phyloP scores from a whole-genome alignment of 2,329 filamentous ascomycete species.

The Fusarium siculi region DNA sequence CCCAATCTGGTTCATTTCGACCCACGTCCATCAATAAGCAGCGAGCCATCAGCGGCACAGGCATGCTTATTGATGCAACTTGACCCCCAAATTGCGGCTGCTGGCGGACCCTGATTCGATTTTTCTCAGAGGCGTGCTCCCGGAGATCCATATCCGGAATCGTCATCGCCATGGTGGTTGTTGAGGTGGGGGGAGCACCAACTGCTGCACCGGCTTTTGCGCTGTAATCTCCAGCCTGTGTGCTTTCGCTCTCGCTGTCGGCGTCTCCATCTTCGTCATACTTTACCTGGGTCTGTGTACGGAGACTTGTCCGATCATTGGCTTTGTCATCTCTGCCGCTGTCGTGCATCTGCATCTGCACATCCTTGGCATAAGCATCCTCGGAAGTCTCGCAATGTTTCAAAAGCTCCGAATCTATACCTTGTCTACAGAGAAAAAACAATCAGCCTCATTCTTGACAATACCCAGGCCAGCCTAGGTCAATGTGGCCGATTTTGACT shows the following conservation, averaged over 20 bases:
- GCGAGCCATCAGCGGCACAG: slow-evolving; percentile 28
- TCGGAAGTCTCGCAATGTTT: slow-evolving; percentile 15
- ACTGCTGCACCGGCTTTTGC: slow-evolving; percentile 19
- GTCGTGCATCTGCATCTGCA: slow-evolving; percentile 2
- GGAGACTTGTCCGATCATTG: slow-evolving; percentile 19
- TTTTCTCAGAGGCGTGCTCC: slow-evolving; percentile 22
- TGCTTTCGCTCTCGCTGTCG: background rate
- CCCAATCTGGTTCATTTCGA: slow-evolving; percentile 26
- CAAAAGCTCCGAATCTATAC: background rate
- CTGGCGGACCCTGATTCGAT: slow-evolving; percentile 34
- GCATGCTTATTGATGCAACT: slow-evolving; percentile 38
- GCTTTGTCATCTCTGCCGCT: slow-evolving; percentile 14
- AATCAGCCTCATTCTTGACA: slow-evolving; percentile 3
- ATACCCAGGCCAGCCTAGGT: background rate
- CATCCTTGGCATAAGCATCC: slow-evolving; percentile 2
- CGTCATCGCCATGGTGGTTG: slow-evolving; percentile 23
- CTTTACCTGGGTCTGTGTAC: slow-evolving; percentile 7
- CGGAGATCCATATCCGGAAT: slow-evolving; percentile 40
- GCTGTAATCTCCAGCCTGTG: slow-evolving; percentile 23
- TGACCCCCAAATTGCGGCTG: slow-evolving; percentile 39
- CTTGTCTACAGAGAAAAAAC: background rate
- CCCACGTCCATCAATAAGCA: slow-evolving; percentile 38
- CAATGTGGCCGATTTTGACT: background rate
- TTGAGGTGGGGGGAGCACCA: slow-evolving; percentile 30
- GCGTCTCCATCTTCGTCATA: slow-evolving; percentile 14